Conservation (phyloP, 2,329 filamentous ascomycete species). For the Lachnellula hyalina region DNA sequence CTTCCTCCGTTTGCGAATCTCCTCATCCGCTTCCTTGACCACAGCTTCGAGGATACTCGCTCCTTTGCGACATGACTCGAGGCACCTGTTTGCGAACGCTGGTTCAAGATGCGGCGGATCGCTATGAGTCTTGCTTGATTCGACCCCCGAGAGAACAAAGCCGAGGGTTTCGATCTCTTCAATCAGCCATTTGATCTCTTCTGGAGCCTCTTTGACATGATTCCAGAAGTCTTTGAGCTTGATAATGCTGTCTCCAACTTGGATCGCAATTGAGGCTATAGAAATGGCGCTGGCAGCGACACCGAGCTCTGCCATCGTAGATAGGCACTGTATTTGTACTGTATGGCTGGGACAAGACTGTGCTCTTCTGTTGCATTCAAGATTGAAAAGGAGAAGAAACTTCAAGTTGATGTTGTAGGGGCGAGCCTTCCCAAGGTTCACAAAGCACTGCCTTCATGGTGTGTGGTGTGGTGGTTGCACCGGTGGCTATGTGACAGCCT, state of each 20-base stretch:
- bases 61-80: background rate
- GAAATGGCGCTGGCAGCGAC: background rate
- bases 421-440: background rate
- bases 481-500: background rate
- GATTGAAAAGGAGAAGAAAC: background rate
- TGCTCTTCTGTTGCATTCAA: too few species aligned
- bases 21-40: background rate
- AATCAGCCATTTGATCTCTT: background rate
- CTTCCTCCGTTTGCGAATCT: background rate
- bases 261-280: constrained; percentile 1
- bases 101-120: background rate
- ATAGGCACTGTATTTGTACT: background rate
- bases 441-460: background rate
- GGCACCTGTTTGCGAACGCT: background rate
- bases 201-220: constrained; percentile 3
- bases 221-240: constrained; percentile 3
- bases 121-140: background rate
- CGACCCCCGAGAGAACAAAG: background rate
- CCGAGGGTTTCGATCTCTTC: background rate
- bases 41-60: background rate
- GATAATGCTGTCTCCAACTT: constrained; percentile 1
- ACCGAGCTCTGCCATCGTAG: background rate
- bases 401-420: too few species aligned
- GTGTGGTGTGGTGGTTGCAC: background rate
- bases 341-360: background rate